Evolutionary conservation across 2,329 filamentous ascomycete genomes (phyloP).

Genomic region (Aspergillus chevalieri): DNA sequence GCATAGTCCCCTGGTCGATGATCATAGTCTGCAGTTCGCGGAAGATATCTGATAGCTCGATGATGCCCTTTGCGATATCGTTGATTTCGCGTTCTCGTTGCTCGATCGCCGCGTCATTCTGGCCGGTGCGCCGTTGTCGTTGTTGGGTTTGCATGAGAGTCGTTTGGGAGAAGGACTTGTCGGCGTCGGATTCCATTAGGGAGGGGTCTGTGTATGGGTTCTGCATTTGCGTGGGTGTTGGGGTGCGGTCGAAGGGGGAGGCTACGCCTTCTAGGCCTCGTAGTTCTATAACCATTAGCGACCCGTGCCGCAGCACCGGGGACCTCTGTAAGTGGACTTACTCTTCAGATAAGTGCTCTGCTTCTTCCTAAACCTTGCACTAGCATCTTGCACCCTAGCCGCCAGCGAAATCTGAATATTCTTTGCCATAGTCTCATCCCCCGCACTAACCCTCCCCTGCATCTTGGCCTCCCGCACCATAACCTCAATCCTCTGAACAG

Average conservation of each 20-base stretch:
- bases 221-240: slow-evolving; percentile 41
- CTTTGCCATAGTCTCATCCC: slow-evolving; percentile 90
- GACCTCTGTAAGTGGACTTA: slow-evolving; percentile 36
- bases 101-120: slow-evolving; percentile 76
- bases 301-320: background rate
- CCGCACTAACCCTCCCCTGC: slow-evolving; percentile 63
- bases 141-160: slow-evolving; percentile 74
- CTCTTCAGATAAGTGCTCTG: slow-evolving; percentile 94
- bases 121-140: slow-evolving; percentile 35
- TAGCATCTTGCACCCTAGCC: slow-evolving; percentile 81
- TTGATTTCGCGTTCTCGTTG: slow-evolving; percentile 96
- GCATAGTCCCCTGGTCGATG: slow-evolving; percentile 82
- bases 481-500: slow-evolving; percentile 78
- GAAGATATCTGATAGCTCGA: slow-evolving; percentile 93
- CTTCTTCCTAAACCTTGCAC: slow-evolving; percentile 90
- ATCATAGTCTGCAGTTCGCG: slow-evolving; percentile 94
- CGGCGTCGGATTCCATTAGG: slow-evolving; percentile 85
- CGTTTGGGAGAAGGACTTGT: slow-evolving; percentile 84
- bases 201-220: slow-evolving; percentile 78
- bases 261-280: slow-evolving; percentile 63
- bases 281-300: slow-evolving; percentile 51
- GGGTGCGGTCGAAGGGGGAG: slow-evolving; percentile 45
- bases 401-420: slow-evolving; percentile 94
- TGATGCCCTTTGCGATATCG: slow-evolving; percentile 96
- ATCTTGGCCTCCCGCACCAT: slow-evolving; percentile 78